These are phyloP conservation scores for Bacterosira constricta DNA, from an alignment of 108 stramenopile genomes.

Conservation along the genomic window DNA sequence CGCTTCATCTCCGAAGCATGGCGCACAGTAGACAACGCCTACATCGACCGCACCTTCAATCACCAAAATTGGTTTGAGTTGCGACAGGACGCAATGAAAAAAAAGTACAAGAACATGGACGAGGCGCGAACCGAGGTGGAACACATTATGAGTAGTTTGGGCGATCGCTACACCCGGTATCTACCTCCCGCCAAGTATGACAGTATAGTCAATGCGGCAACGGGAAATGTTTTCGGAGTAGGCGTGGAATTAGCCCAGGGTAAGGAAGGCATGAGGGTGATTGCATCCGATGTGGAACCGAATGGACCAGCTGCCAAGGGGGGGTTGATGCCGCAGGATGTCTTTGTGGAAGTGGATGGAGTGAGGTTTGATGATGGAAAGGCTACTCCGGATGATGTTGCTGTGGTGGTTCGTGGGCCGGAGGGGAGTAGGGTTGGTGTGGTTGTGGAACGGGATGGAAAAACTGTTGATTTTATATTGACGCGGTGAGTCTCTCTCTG, in stretches of 20 bases:
- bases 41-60: slow-evolving; percentile 94
- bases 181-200: slow-evolving; percentile 92
- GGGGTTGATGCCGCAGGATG: slow-evolving; percentile 69
- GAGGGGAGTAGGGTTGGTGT: slow-evolving; percentile 81
- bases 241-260: slow-evolving; percentile 78
- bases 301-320: slow-evolving; percentile 69
- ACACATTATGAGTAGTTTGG: slow-evolving; percentile 70
- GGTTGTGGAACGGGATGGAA: slow-evolving; percentile 70
- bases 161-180: slow-evolving; percentile 95
- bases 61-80: slow-evolving; percentile 91
- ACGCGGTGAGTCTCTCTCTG: too few species aligned
- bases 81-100: slow-evolving; percentile 69
- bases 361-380: slow-evolving; percentile 60
- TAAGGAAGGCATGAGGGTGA: slow-evolving; percentile 25
- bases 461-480: slow-evolving; percentile 80
- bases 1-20: slow-evolving; percentile 85
- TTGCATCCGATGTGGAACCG: slow-evolving; percentile 81
- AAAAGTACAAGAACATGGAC: slow-evolving; percentile 77
- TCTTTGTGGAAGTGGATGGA: slow-evolving; percentile 82
- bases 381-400: slow-evolving; percentile 85
- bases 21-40: slow-evolving; percentile 84
- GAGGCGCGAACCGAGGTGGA: slow-evolving; percentile 72
- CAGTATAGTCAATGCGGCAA: slow-evolving; percentile 85
- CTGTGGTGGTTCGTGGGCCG: slow-evolving; percentile 71
- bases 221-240: slow-evolving; percentile 80